Conservation (phyloP, 306 rosid species). For the Phaseolus lunatus region DNA sequence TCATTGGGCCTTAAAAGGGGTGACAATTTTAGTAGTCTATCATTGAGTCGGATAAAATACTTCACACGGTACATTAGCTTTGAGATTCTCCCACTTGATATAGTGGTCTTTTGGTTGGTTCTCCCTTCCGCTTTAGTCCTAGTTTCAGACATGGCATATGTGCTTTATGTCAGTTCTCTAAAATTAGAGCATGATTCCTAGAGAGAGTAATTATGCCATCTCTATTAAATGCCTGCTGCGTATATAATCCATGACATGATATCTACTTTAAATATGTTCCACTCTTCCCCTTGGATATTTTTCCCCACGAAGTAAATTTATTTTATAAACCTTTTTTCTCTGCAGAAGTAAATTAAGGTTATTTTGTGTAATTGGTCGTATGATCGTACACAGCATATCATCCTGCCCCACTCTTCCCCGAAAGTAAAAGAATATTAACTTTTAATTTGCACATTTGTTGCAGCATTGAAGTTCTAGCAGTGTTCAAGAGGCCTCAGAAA, state of each 20-base stretch:
- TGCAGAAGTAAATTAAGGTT: conserved; percentile 22
- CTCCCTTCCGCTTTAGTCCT: no score
- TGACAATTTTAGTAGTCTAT: no score
- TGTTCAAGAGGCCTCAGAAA: conserved; percentile 74
- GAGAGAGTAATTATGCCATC: background rate
- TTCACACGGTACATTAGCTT: no score
- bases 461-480: conserved; percentile 87
- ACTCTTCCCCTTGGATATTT: background rate
- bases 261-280: conserved; percentile 4
- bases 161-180: no score
- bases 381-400: background rate
- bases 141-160: conserved; percentile 10
- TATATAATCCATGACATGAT: conserved; percentile 18
- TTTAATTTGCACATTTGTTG: conserved; percentile 50
- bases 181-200: conserved; percentile 19
- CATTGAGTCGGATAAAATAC: no score
- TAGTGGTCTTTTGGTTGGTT: no score
- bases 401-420: conserved; percentile 5
- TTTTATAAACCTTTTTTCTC: background rate
- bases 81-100: no score
- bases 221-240: conserved; percentile 2
- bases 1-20: no score
- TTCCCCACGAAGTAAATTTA: background rate
- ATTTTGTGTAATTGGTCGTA: background rate
- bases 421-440: conserved; percentile 20